These are phyloP conservation scores for Massarina eburnea DNA, from an alignment of 2,329 filamentous ascomycete genomes.

Conservation along the genomic window DNA sequence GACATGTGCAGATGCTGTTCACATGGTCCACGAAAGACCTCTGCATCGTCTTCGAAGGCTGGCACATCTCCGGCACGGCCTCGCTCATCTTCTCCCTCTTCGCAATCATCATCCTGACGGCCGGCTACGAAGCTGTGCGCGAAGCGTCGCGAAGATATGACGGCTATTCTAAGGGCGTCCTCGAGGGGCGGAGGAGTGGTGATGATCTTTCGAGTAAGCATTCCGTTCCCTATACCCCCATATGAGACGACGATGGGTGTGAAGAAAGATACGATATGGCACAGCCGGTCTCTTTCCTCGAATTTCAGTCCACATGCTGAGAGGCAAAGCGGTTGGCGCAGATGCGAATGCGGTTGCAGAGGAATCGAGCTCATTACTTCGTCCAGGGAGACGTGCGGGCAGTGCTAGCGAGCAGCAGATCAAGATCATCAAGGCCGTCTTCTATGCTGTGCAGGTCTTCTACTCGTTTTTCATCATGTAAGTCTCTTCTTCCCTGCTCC, in stretches of 20 bases:
- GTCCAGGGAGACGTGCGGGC: constrained; percentile 65
- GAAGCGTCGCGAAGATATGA: constrained; percentile 79
- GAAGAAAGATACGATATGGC: neutral
- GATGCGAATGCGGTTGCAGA: constrained; percentile 13
- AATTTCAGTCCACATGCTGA: constrained; percentile 29
- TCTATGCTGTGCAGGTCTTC: constrained; percentile 94
- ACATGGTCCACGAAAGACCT: constrained; percentile 93
- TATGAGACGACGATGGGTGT: neutral
- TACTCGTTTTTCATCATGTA: constrained; percentile 99
- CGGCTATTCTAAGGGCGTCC: constrained; percentile 30
- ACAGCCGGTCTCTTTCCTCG: neutral
- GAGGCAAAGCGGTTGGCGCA: constrained; percentile 3
- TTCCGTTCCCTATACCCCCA: constrained; percentile 3
- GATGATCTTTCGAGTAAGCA: constrained; percentile 39
- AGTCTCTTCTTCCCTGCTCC: constrained; percentile 54
- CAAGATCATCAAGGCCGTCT: constrained; percentile 74
- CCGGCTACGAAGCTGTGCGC: constrained; percentile 91
- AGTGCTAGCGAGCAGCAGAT: constrained; percentile 67
- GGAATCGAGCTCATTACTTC: constrained; percentile 69
- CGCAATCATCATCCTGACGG: constrained; percentile 77
- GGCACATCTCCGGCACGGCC: constrained; percentile 76
- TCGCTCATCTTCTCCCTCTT: constrained; percentile 81
- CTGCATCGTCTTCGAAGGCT: constrained; percentile 91
- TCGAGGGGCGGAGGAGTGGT: constrained; percentile 27
- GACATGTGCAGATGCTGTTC: constrained; percentile 79